Evolutionary conservation across 2,329 filamentous ascomycete genomes (phyloP), one percentile per base, ranked within the genome.

Genomic region (Neonectria ditissima): DNA sequence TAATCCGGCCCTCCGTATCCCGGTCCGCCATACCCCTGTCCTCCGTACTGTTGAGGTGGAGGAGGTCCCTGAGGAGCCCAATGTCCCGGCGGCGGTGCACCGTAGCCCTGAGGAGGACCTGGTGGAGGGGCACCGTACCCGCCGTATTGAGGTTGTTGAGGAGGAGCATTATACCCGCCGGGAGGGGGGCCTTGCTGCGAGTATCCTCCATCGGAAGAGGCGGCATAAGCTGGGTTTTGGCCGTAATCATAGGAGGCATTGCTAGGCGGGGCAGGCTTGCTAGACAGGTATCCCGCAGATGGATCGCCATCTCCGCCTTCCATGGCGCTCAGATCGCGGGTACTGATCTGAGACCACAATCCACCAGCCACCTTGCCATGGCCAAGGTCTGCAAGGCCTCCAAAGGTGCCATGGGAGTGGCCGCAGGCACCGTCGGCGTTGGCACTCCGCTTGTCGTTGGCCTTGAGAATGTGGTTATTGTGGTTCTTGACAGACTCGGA

Each of bases 401-500:
- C 73, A 74, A 80, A 72, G 63, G 80, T 81, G 45, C 84, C 81
- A n/a, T 83, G 82, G 14, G 77, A 77, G 63, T 78, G 76, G 28
- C 75, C 76, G 37, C 76, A 77, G 16, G 74, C 75, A 8, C 75
- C 75, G n/a, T 73, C 69, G 39, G 72, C 76, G 39, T 70, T 67
- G 10, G 67, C 66, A 24, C 78, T 77, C 14, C 74, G 66, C 20
- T 72, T 69, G 8, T 74, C 69, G 11, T 76, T 69, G 39, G 79
- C 77, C 43, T 77, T 77, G 16, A 86, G 78, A 20, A 87, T 80
- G 76, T 97, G 93, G 76, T 98, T 99, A 76, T 90, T 91, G 47
- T 95, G 94, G 9, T 85, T 84, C 74, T 89, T 91, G 63, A 99
- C 96, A 7, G 92, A 93, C 57, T 97, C 89, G 0, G 94, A 93